phyloP scores from a whole-genome alignment of 176 grass and related monocot genomes.

The Puya raimondii region DNA sequence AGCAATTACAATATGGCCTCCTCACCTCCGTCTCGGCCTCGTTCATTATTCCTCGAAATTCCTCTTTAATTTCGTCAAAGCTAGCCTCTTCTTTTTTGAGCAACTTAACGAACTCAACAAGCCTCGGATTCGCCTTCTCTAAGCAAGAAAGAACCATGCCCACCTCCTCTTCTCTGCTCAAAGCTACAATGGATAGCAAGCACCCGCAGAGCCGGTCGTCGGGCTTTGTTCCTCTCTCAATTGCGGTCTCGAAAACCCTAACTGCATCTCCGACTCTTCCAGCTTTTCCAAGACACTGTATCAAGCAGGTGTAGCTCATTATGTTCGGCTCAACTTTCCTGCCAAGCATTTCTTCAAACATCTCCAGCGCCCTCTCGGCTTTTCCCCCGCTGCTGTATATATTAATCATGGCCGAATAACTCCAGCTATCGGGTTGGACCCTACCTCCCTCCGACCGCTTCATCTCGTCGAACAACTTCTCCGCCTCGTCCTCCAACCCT shows the following conservation, averaged over 20 bases:
- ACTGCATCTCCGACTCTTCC: slow-evolving; percentile 40
- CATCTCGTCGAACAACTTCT: slow-evolving; percentile 84
- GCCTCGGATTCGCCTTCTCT: slow-evolving; percentile 42
- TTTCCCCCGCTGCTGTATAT: slow-evolving; percentile 66
- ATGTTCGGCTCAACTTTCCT: slow-evolving; percentile 49
- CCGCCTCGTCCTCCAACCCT: slow-evolving; percentile 50
- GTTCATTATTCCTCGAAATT: slow-evolving; percentile 39
- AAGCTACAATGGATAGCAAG: slow-evolving; percentile 57
- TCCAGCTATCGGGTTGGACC: slow-evolving; percentile 63
- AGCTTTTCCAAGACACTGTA: slow-evolving; percentile 71
- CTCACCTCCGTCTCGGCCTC: slow-evolving; percentile 34
- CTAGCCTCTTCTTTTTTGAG: slow-evolving; percentile 24
- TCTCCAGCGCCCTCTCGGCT: slow-evolving; percentile 35
- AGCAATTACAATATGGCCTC: slow-evolving; percentile 82
- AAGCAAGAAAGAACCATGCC: slow-evolving; percentile 46
- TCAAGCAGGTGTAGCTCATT: slow-evolving; percentile 87
- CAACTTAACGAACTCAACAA: slow-evolving; percentile 55
- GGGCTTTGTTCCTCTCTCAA: slow-evolving; percentile 37
- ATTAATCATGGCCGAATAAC: slow-evolving; percentile 89
- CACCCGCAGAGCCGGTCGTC: slow-evolving; percentile 75
- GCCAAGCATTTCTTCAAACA: slow-evolving; percentile 67
- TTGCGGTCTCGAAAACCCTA: slow-evolving; percentile 35
- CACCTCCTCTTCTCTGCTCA: slow-evolving; percentile 39
- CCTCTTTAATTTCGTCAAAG: slow-evolving; percentile 25
- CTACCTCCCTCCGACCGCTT: slow-evolving; percentile 25